Evolutionary conservation across 2,329 filamentous ascomycete species (phyloP).

Genomic region (Colletotrichum destructivum): DNA sequence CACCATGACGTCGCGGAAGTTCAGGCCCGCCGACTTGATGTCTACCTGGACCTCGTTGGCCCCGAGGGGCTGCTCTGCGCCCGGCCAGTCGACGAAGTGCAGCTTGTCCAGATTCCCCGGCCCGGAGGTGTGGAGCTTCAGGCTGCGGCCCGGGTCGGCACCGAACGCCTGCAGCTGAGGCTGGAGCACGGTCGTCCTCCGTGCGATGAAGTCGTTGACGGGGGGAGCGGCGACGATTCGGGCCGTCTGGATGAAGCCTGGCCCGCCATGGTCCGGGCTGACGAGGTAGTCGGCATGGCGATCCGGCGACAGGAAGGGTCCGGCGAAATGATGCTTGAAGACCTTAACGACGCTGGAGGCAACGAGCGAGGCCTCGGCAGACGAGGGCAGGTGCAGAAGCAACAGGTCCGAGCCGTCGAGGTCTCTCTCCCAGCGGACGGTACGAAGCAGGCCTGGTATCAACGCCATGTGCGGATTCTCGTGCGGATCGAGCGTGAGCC

Average conservation of each 20-base stretch:
- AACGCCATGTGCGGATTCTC: slow-evolving; percentile 22
- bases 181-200: slow-evolving; percentile 17
- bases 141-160: background rate
- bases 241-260: slow-evolving; percentile 21
- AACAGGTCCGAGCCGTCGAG: slow-evolving; percentile 25
- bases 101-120: slow-evolving; percentile 46
- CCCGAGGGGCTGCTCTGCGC: slow-evolving; percentile 40
- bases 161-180: background rate
- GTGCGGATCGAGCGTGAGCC: background rate
- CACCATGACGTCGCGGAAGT: slow-evolving; percentile 54
- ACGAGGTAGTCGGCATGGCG: slow-evolving; percentile 2
- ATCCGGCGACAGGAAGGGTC: background rate
- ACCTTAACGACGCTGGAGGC: background rate
- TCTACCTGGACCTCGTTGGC: slow-evolving; percentile 51
- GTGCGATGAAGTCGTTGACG: slow-evolving; percentile 22
- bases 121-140: slow-evolving; percentile 2
- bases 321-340: background rate
- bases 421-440: slow-evolving; percentile 27
- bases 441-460: slow-evolving; percentile 21
- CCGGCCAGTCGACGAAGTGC: slow-evolving; percentile 47
- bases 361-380: slow-evolving; percentile 1
- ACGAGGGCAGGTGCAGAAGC: slow-evolving; percentile 19
- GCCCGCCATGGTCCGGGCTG: background rate
- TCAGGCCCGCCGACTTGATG: slow-evolving; percentile 50
- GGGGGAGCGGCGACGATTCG: slow-evolving; percentile 21